A percentile compares a stretch with the other conserved stretches of the same genome.
phyloP scores from a whole-genome alignment of 345 rosid genomes.

The Nasturtium officinale region DNA sequence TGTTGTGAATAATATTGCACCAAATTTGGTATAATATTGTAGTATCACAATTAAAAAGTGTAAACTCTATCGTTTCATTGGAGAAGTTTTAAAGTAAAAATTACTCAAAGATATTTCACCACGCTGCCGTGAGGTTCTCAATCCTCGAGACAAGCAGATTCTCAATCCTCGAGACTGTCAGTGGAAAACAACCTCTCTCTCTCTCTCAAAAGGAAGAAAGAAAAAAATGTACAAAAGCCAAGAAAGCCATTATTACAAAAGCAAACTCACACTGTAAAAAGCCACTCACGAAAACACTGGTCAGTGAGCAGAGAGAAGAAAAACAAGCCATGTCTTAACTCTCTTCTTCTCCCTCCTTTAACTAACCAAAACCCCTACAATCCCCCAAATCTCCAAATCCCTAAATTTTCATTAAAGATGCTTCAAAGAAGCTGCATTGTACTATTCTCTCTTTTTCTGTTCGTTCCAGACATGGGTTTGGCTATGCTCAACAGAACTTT shows the following conservation, averaged over 20 bases:
- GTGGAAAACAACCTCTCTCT: constrained; percentile 38
- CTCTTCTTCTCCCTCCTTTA: constrained; percentile 27
- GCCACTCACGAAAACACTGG: constrained; percentile 34
- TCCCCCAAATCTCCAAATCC: background rate
- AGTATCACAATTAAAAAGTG: too few species aligned
- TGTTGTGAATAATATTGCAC: too few species aligned
- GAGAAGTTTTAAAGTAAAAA: too few species aligned
- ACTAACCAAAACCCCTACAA: constrained; percentile 7
- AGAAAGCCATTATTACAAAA: constrained; percentile 41
- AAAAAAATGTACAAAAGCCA: constrained; percentile 32
- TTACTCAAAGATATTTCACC: too few species aligned
- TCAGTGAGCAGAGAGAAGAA: constrained; percentile 18
- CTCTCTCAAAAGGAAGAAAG: constrained; percentile 27
- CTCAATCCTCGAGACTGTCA: constrained; percentile 44
- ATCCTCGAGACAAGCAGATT: constrained; percentile 47
- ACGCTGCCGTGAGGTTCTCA: too few species aligned
- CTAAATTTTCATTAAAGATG: constrained; percentile 33
- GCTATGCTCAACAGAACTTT: constrained; percentile 63
- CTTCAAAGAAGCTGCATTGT: constrained; percentile 56
- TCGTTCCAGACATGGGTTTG: constrained; percentile 38
- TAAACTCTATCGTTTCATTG: too few species aligned
- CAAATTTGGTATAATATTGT: too few species aligned
- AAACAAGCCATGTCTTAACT: constrained; percentile 25
- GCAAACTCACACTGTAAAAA: constrained; percentile 37
- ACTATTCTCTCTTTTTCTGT: constrained; percentile 48